Base-by-base conservation (phyloP, 176 grass and related monocot species). In the Phoenix dactylifera region DNA sequence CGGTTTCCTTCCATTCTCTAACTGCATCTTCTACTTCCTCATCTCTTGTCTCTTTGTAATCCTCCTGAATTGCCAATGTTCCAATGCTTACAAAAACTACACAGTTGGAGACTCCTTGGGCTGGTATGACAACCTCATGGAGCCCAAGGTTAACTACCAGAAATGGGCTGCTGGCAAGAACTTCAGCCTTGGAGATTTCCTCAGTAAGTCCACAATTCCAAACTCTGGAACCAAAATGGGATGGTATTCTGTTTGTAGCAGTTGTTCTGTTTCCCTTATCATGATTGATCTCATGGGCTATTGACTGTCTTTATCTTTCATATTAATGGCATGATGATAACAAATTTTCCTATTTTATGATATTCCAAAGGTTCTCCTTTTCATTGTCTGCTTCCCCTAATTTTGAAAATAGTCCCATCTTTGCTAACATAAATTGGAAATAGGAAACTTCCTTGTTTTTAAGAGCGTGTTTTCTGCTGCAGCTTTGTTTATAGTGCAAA, bases 171-270 rank as follows among this genome's bases (percentile, higher is more conserved):
- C 78, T 28, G 81, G 60, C 26, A 83, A 98, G 22, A 98, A 85
- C 76, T 92, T 98, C 24, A 92, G 76, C 76, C 93, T 98, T 57
- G 93, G 93, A 54, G 93, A 98, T 78, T 98, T 88, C 70, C 93
- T 98, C 87, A 76, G 93, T 98, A 72, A 88, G 93, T 87, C 10
- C 32, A 9, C 32, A 35, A 35, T 35, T 9, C 32, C 7, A 35
- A 35, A 7, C 32, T 9, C 32, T 7, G 2, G 32, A 35, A 35
- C 32, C 32, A 35, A 35, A 35, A 35, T 35, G 32, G 7, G 32
- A 35, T 35, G 2, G 32, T 35, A 2, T 35, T 35, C 1, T 35
- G 7, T 35, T 9, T 9, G 10, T 10, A 35, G 35, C 9, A 12
- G 14, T 44, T 44, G 35, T 14, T 44, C 15, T 30, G 62, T 5